Base-by-base conservation (phyloP, 1,284 basidiomycete genomes). In the Phylloporus sp. region DNA sequence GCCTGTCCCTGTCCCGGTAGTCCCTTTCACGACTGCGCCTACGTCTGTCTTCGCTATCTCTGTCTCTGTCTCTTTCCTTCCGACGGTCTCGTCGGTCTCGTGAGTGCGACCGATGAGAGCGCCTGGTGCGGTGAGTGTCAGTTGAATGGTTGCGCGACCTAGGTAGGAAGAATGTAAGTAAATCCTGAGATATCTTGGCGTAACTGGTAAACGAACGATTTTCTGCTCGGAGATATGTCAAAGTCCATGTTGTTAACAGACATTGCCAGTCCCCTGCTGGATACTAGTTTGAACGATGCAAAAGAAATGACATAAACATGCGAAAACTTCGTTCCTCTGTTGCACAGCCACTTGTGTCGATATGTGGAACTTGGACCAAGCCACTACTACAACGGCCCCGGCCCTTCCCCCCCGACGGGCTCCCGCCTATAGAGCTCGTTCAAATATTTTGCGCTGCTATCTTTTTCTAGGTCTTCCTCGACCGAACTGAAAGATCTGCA, bases 81-180 rank as follows among this genome's bases (percentile, higher is more conserved):
- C 82, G 81, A 65, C 82, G 79, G 52, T 89, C 88, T 66, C 82
- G 80, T 31, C 68, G 63, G 64, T 85, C 83, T 49, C 78, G 78
- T 42, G 91, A 92, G 57, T 79, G 78, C 28, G 92, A 93, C 65
- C 86, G 82, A 70, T 91, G 89, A 50, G 91, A 93, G 64, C 84
- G 83, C 68, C 82, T 83, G 39, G 90, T 91, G 54, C 84, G 85
- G 67, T 86, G 84, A 26, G 90, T 92, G 72, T 92, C 91, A 49
- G 86, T 86, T 18, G 90, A 92, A 73, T 85, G 85, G 72, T 88
- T 88, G 67, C 88, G 86, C 68, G 88, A 87, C 60, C 88, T 90
- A 55, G 50, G 60, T 34, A 57, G 62, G 63, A 65, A 24, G 24
- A 49, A 59, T 39, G 54, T 73, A 7, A 74, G 65, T 20, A 58